Conservation (phyloP, 1,284 basidiomycete genomes). For the Marasmius tenuissimus region DNA sequence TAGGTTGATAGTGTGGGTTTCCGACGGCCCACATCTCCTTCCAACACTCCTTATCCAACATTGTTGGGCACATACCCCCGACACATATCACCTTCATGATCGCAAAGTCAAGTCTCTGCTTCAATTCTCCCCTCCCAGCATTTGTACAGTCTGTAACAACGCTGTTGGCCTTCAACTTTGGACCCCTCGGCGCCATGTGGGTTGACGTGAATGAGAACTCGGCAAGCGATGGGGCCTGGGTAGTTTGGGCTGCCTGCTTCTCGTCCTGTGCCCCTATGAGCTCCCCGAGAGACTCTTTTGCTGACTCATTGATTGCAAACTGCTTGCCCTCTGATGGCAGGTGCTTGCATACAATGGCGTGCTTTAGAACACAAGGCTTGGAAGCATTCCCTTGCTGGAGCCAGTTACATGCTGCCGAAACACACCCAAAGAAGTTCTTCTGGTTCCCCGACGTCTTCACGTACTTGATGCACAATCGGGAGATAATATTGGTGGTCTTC, state of each 20-base stretch:
- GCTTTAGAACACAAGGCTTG: background rate
- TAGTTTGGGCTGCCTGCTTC: background rate
- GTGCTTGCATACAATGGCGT: background rate
- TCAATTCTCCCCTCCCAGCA: constrained; percentile 1
- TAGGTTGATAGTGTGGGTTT: constrained; percentile 13
- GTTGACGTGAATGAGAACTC: background rate
- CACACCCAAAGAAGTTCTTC: background rate
- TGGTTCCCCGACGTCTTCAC: background rate
- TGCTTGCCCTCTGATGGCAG: background rate
- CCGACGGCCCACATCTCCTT: constrained; percentile 19
- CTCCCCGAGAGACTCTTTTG: background rate
- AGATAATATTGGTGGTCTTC: background rate
- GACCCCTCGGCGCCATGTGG: background rate
- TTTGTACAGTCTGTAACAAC: background rate
- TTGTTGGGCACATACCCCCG: constrained; percentile 18
- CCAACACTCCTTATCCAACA: constrained; percentile 22
- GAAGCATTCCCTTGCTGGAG: background rate
- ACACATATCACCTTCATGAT: constrained; percentile 22
- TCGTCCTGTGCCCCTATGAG: background rate
- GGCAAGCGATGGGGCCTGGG: background rate
- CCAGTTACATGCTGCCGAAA: background rate
- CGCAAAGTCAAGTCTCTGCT: constrained; percentile 15
- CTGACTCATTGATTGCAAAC: background rate
- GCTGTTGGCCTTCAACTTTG: background rate
- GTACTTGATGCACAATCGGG: background rate